A percentile compares a stretch with the other conserved stretches of the same genome.
Conservation (phyloP, 176 grass and related monocot genomes). For the barley (Hordeum vulgare) region DNA sequence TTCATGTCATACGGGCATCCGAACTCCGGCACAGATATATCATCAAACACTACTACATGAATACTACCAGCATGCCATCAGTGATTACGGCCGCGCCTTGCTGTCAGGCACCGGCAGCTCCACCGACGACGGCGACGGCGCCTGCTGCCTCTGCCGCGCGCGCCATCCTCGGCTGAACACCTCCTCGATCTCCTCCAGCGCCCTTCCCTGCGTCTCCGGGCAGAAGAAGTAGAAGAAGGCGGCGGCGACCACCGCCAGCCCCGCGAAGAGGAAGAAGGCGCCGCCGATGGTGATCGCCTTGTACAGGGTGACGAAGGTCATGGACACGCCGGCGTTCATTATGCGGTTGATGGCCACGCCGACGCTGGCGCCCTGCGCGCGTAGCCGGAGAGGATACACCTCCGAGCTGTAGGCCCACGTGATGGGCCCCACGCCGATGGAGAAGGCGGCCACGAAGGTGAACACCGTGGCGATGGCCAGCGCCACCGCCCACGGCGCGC, state of each 20-base stretch:
- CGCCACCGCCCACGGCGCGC: constrained; percentile 32
- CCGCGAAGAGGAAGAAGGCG: constrained; percentile 56
- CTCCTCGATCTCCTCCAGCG: constrained; percentile 45
- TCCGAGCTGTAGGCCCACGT: constrained; percentile 63
- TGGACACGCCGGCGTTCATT: constrained; percentile 48
- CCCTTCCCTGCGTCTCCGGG: constrained; percentile 45
- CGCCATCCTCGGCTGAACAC: constrained; percentile 25
- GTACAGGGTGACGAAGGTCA: constrained; percentile 55
- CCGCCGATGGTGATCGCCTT: constrained; percentile 62
- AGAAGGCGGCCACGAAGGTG: constrained; percentile 49
- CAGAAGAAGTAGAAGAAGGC: constrained; percentile 48
- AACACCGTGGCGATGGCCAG: constrained; percentile 44
- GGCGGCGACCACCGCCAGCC: constrained; percentile 23
- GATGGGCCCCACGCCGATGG: constrained; percentile 55
- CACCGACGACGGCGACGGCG: background rate
- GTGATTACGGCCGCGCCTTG: background rate
- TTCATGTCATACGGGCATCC: background rate
- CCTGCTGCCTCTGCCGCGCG: background rate
- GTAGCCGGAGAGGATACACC: constrained; percentile 49
- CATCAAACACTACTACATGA: background rate
- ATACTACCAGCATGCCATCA: background rate
- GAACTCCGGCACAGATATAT: background rate
- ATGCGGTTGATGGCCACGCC: constrained; percentile 46
- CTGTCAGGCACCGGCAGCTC: background rate
- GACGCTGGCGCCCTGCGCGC: constrained; percentile 11